Evolutionary conservation across 1,284 basidiomycete species (phyloP).

Genomic region (Hemileia vastatrix): DNA sequence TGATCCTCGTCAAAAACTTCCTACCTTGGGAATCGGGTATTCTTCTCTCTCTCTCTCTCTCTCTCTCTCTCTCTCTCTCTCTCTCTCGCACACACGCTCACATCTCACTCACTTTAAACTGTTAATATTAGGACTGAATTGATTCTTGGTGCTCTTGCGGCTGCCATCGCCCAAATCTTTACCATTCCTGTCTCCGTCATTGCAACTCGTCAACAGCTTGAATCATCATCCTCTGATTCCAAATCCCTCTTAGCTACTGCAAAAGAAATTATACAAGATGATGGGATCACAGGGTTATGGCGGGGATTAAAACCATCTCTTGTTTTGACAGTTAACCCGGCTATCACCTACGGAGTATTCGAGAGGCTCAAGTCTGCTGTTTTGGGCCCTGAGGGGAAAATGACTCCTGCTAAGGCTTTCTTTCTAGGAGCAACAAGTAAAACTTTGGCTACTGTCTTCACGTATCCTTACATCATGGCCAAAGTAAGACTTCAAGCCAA

Average conservation of each 20-base stretch:
- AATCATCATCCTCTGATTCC: conserved; percentile 51
- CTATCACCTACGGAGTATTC: conserved; percentile 94
- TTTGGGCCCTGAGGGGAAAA: conserved; percentile 51
- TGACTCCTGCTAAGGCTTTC: conserved; percentile 73
- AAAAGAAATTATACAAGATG: conserved; percentile 78
- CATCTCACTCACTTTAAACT: background rate
- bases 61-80: background rate
- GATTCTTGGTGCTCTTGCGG: conserved; percentile 78
- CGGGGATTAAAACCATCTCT: conserved; percentile 82
- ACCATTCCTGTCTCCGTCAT: conserved; percentile 97
- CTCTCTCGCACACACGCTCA: background rate
- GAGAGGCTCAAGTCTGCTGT: conserved; percentile 70
- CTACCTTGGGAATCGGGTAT: conserved; percentile 1
- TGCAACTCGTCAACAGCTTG: conserved; percentile 91
- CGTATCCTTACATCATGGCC: conserved; percentile 65
- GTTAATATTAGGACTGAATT: conserved; percentile 56
- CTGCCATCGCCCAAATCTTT: conserved; percentile 91
- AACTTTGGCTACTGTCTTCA: conserved; percentile 83
- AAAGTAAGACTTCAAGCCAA: conserved; percentile 91
- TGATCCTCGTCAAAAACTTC: background rate
- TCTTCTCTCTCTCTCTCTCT: background rate
- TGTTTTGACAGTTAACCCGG: conserved; percentile 85
- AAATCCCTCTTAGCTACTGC: conserved; percentile 62
- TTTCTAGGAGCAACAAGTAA: conserved; percentile 86
- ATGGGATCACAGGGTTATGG: conserved; percentile 87